phyloP scores from a whole-genome alignment of 2,329 filamentous ascomycete species.

The Cercospora canescens region DNA sequence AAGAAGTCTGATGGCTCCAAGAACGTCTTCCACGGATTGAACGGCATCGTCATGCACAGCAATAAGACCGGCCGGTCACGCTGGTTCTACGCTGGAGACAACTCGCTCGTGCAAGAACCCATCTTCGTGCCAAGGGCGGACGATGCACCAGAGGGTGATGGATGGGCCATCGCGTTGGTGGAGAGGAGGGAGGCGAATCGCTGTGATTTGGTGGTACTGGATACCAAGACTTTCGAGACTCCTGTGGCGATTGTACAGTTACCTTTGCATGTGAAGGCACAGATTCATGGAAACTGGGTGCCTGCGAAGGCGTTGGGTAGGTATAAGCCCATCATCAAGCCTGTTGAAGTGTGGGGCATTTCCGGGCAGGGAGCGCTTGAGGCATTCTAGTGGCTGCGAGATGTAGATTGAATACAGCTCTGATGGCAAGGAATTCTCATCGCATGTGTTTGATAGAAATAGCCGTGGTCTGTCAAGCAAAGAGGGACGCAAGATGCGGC shows the following conservation, averaged over 20 bases:
- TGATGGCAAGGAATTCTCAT: background rate
- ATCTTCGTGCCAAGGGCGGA: slow-evolving; percentile 51
- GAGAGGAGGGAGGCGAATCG: slow-evolving; percentile 27
- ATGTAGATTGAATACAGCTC: background rate
- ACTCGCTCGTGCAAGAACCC: slow-evolving; percentile 54
- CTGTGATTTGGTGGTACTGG: slow-evolving; percentile 43
- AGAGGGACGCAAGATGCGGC: no score
- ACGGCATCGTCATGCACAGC: slow-evolving; percentile 21
- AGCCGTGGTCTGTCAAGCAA: background rate
- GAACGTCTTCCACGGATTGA: slow-evolving; percentile 32
- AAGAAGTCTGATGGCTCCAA: slow-evolving; percentile 33
- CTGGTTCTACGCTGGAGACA: slow-evolving; percentile 39
- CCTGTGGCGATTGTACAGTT: slow-evolving; percentile 45
- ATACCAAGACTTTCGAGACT: slow-evolving; percentile 41
- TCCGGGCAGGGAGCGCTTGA: slow-evolving; percentile 16
- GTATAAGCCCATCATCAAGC: slow-evolving; percentile 14
- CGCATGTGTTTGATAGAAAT: background rate
- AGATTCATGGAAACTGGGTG: slow-evolving; percentile 23
- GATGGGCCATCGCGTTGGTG: slow-evolving; percentile 51
- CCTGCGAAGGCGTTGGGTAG: slow-evolving; percentile 17
- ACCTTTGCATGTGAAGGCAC: slow-evolving; percentile 34
- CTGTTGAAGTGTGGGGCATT: slow-evolving; percentile 12
- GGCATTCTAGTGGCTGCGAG: background rate
- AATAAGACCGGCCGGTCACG: slow-evolving; percentile 32
- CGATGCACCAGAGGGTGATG: slow-evolving; percentile 50